Percentiles rank a stretch among this genome's conserved stretches.
Conservation (phyloP, 495 filamentous ascomycete species). For the Penicillium crystallinum region DNA sequence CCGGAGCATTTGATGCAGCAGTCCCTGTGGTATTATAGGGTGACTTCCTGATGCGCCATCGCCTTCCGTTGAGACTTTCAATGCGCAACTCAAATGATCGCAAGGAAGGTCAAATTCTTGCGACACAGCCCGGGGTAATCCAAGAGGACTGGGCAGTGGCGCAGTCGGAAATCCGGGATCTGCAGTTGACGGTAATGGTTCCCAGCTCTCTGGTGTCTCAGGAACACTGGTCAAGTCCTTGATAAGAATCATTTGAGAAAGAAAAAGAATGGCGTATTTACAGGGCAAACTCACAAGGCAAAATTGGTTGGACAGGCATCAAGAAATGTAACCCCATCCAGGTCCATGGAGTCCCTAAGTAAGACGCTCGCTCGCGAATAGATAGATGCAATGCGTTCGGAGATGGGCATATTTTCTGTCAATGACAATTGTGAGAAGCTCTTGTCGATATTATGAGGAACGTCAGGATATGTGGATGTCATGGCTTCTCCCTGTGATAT, state of each 20-base stretch:
- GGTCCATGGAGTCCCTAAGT: slow-evolving; percentile 35
- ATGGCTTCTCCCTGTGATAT: slow-evolving; percentile 7
- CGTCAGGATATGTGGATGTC: neutral
- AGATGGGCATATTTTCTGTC: slow-evolving; percentile 4
- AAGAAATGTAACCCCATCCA: slow-evolving; percentile 40
- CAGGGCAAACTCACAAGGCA: no score
- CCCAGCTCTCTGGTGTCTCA: slow-evolving; percentile 16
- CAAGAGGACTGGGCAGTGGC: slow-evolving; percentile 16
- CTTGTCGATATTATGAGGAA: neutral
- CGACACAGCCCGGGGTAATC: neutral
- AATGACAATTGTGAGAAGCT: slow-evolving; percentile 1
- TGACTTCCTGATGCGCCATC: neutral
- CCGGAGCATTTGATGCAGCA: slow-evolving; percentile 23
- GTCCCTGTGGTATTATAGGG: slow-evolving; percentile 10
- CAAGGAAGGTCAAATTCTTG: slow-evolving; percentile 4
- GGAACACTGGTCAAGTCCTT: slow-evolving; percentile 4
- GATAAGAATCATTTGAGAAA: no score
- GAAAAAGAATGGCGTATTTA: no score
- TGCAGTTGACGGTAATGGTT: slow-evolving; percentile 20
- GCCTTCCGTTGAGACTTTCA: neutral
- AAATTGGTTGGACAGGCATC: slow-evolving; percentile 29
- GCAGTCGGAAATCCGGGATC: slow-evolving; percentile 13
- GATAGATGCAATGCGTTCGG: slow-evolving; percentile 20
- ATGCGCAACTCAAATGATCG: slow-evolving; percentile 11
- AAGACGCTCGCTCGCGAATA: slow-evolving; percentile 35